Evolutionary conservation across 108 stramenopile species (phyloP), one percentile per base, ranked within the genome.

Genomic region (Aurantiochytrium sp.): DNA sequence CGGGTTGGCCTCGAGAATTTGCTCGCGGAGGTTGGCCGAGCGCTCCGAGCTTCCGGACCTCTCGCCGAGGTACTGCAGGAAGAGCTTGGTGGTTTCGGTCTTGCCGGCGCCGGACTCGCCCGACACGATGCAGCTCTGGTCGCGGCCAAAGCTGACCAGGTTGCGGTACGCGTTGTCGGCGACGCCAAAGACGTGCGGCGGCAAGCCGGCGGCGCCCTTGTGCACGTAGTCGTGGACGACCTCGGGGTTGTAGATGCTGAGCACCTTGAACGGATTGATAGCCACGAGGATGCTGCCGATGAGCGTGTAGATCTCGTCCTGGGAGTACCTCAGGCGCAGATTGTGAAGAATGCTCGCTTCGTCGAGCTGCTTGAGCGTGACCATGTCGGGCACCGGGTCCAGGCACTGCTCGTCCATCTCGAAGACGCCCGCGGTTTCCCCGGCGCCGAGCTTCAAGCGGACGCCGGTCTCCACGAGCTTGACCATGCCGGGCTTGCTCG

Each of bases 21-120:
- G 86, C 86, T 65, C 55, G 42, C 5, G 55, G 45, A 87, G 31
- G 45, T 19, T 30, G 0, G 86, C 81, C 12, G 39, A 27, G 22
- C 17, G 19, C 6, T 27, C 24, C 12, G 27, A 34, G 31, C 31
- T 24, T 32, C 85, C 85, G 48, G 41, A 48, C 24, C 65, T 24
- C 4, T 91, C 90, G 42, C 90, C 87, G 32, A 93, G 59, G 88
- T 90, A 93, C 86, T 92, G 93, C 68, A 94, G 90, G 69, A 94
- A 91, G 68, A 93, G 90, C 90, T 94, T 94, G 36, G 93, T 93
- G 12, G 93, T 92, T 87, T 93, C 93, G 12, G 93, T 91, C 86
- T 94, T 94, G 48, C 93, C 93, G 24, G 93, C 93, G 5, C 93
- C 93, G 27, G 93, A 93, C 89, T 87, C 89, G 12, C 87, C 87